A percentile compares a stretch with the other conserved stretches of the same genome.
These are phyloP conservation scores for Lineolata rhizophorae DNA, from an alignment of 495 filamentous ascomycete species.

Conservation along the genomic window DNA sequence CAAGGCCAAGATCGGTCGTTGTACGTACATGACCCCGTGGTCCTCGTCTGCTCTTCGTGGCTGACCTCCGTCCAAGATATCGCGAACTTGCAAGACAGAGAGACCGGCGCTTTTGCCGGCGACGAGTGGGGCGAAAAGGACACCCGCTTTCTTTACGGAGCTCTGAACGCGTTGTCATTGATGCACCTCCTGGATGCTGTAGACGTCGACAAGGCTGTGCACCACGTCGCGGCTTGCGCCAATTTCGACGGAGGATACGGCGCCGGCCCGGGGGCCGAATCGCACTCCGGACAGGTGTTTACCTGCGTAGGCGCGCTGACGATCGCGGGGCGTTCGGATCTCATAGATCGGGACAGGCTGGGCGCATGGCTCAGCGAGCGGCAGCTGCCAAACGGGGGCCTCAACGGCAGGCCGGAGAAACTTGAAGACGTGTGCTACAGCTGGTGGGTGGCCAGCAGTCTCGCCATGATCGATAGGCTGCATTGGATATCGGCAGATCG, in stretches of 20 bases:
- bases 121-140: constrained; percentile 94
- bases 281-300: constrained; percentile 82
- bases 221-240: constrained; percentile 54
- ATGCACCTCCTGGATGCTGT: constrained; percentile 46
- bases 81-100: constrained; percentile 51
- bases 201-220: constrained; percentile 57
- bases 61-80: constrained; percentile 34
- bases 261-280: constrained; percentile 68
- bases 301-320: constrained; percentile 79
- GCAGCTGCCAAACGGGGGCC: constrained; percentile 64
- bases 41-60: not conserved
- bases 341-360: constrained; percentile 62
- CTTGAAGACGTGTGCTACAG: constrained; percentile 93
- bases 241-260: constrained; percentile 93
- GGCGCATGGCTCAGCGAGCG: constrained; percentile 85
- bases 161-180: constrained; percentile 69
- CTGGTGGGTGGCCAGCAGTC: constrained; percentile 86
- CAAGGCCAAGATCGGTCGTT: constrained; percentile 48
- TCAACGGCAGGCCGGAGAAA: constrained; percentile 93
- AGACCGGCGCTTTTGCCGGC: constrained; percentile 66
- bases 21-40: constrained; percentile 25
- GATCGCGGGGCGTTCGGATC: constrained; percentile 61
- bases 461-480: constrained; percentile 69
- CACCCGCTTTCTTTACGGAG: constrained; percentile 80
- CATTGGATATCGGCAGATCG: constrained; percentile 79